Percentiles rank a stretch among this genome's conserved stretches.
Evolutionary conservation across 2,329 filamentous ascomycete genomes (phyloP).

Genomic region (Fusarium proliferatum): DNA sequence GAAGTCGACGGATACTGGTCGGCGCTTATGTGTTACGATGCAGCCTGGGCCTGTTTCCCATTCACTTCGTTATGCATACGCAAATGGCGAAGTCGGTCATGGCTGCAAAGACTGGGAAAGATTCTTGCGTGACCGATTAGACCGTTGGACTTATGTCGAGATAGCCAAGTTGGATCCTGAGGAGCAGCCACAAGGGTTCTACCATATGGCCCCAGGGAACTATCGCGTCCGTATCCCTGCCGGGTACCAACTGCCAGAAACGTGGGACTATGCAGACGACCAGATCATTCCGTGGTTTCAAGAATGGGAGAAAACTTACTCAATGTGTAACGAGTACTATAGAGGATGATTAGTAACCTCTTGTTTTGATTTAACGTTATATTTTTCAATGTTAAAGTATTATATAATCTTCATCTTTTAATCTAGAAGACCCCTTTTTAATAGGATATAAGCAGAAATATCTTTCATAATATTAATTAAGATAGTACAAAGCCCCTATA

Average conservation of each 20-base stretch:
- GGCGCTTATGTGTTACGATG: neutral
- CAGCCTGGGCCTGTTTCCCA: neutral
- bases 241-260: neutral
- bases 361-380: too few species aligned
- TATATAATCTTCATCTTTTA: too few species aligned
- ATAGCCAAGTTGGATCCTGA: neutral
- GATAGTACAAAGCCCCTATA: neutral
- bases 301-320: neutral
- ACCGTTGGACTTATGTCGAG: slow-evolving; percentile 1
- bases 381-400: too few species aligned
- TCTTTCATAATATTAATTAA: neutral
- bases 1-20: neutral
- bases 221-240: neutral
- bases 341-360: too few species aligned
- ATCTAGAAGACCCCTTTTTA: too few species aligned
- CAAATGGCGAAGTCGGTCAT: neutral
- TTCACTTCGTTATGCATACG: neutral
- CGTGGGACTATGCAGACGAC: slow-evolving; percentile 8
- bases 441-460: too few species aligned
- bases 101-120: neutral
- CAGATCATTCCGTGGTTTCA: neutral
- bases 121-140: neutral
- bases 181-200: neutral
- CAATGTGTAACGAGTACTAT: neutral
- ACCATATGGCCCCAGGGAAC: neutral